phyloP scores from a whole-genome alignment of 2,329 filamentous ascomycete genomes.

The Dothistroma septosporum region DNA sequence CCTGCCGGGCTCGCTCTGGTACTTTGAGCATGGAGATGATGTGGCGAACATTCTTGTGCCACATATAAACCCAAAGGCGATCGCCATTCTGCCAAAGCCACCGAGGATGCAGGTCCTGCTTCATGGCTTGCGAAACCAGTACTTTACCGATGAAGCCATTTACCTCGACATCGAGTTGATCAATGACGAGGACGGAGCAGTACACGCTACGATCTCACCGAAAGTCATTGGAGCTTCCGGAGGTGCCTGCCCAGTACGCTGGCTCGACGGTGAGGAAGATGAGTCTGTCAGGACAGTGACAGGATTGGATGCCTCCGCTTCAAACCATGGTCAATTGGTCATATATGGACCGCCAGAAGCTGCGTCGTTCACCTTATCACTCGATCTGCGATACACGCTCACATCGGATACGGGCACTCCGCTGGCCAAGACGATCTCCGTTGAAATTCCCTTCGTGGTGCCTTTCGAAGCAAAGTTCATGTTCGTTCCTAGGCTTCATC shows the following conservation, averaged over 20 bases:
- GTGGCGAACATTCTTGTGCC: conserved; percentile 19
- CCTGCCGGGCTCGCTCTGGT: conserved; percentile 12
- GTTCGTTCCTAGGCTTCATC: conserved; percentile 72
- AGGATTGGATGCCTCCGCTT: conserved; percentile 13
- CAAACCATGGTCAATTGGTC: conserved; percentile 13
- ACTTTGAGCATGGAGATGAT: conserved; percentile 13
- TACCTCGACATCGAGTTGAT: conserved; percentile 63
- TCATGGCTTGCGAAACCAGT: conserved; percentile 61
- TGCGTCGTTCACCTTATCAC: conserved; percentile 62
- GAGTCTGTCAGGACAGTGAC: conserved; percentile 9
- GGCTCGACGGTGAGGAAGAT: conserved; percentile 30
- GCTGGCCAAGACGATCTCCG: conserved; percentile 67
- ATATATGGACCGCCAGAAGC: conserved; percentile 41
- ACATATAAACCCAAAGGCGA: conserved; percentile 49
- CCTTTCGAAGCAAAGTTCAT: conserved; percentile 93
- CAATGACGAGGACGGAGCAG: conserved; percentile 80
- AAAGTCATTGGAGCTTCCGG: conserved; percentile 43
- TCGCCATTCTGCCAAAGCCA: conserved; percentile 79
- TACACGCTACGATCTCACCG: conserved; percentile 60
- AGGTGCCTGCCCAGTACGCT: conserved; percentile 19
- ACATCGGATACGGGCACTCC: conserved; percentile 74
- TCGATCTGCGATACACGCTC: conserved; percentile 74
- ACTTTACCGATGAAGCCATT: conserved; percentile 80
- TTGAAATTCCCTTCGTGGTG: conserved; percentile 68
- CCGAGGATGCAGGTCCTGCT: conserved; percentile 81